Conservation (phyloP, 495 filamentous ascomycete genomes). For the Talaromyces ruber region DNA sequence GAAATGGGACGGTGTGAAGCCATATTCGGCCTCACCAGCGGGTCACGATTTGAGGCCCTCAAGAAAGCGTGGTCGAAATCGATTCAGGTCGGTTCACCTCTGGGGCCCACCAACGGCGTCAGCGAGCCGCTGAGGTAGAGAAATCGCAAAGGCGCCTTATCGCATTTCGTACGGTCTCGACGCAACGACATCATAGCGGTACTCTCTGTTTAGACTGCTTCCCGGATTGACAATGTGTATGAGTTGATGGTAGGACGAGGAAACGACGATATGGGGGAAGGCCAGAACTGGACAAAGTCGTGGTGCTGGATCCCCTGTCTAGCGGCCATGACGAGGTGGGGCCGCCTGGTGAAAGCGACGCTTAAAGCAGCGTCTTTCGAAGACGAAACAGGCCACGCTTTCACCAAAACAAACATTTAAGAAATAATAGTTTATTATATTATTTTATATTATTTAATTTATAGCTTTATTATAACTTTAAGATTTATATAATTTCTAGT, state of each 20-base stretch:
- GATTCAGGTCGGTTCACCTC: not conserved
- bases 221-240: not conserved
- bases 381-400: slow-evolving; percentile 5
- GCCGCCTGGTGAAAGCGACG: slow-evolving; percentile 2
- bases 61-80: not conserved
- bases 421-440: too few species aligned
- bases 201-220: not conserved
- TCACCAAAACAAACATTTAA: slow-evolving; percentile 3
- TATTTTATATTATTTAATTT: too few species aligned
- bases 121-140: not conserved
- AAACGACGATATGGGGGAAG: not conserved
- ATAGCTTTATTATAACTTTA: too few species aligned
- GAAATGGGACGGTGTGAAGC: not conserved
- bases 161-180: not conserved
- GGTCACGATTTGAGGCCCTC: not conserved
- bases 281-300: not conserved
- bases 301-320: too few species aligned
- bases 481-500: too few species aligned
- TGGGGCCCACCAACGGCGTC: not conserved
- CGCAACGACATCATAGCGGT: not conserved
- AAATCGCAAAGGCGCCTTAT: not conserved
- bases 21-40: not conserved
- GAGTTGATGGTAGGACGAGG: not conserved
- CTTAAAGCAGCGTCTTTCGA: too few species aligned
- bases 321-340: slow-evolving; percentile 1